Conservation (phyloP, 371 early-diverging fungal species). For the Saksenaea vasiformis region DNA sequence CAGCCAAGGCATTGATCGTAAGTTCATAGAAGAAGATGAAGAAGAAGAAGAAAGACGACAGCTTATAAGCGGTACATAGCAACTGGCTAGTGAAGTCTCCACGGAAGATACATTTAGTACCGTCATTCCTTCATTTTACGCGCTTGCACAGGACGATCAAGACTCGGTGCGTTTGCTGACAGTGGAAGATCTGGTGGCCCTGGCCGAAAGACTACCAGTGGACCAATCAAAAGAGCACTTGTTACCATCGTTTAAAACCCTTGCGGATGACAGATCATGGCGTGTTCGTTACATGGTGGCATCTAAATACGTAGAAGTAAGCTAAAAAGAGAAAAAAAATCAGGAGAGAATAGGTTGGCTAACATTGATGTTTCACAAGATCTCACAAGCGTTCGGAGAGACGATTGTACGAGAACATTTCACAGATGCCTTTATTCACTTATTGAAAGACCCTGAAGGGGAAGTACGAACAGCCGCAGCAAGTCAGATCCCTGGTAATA, state of each 20-base stretch:
- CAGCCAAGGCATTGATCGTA: constrained; percentile 87
- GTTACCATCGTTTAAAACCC: constrained; percentile 68
- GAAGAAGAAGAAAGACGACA: neutral
- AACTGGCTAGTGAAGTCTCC: constrained; percentile 66
- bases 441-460: constrained; percentile 94
- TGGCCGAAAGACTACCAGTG: constrained; percentile 76
- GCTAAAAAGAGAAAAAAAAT: neutral
- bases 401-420: constrained; percentile 78
- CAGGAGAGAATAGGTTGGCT: neutral
- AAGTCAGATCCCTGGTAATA: constrained; percentile 80
- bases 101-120: constrained; percentile 76
- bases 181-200: constrained; percentile 89
- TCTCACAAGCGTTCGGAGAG: constrained; percentile 80
- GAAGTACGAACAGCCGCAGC: constrained; percentile 96
- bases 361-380: constrained; percentile 39
- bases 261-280: constrained; percentile 95
- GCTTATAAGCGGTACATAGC: constrained; percentile 28
- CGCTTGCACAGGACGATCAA: constrained; percentile 85
- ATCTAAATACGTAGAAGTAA: constrained; percentile 91
- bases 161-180: constrained; percentile 97
- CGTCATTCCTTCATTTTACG: constrained; percentile 79
- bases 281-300: constrained; percentile 98
- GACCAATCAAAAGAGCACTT: constrained; percentile 79
- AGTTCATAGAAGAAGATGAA: constrained; percentile 9
- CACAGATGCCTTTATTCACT: constrained; percentile 71